Evolutionary conservation across 2,329 filamentous ascomycete species (phyloP), one percentile per base, ranked within the genome.

Genomic region (Neurospora crassa): DNA sequence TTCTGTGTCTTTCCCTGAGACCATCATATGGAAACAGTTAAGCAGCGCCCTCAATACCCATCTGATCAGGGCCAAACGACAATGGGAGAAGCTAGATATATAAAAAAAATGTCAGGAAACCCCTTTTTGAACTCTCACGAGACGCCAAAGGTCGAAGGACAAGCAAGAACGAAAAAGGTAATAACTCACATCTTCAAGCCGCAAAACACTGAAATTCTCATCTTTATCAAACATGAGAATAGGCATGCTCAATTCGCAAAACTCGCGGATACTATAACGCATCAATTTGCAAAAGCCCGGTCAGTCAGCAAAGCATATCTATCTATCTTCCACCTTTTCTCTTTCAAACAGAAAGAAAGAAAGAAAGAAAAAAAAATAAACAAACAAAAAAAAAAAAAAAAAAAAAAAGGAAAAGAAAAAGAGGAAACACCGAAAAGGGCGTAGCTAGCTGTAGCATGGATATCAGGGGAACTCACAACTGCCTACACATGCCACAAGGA

Each of bases 401-500:
- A 34, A 34, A 34, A 4, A 34, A 34, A 34, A 34, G 5, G 34
- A 37, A 37, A 37, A 37, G 7, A 8, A 8, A 37, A 8, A 37
- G 7, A 37, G 2, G 34, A 37, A 37, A 63, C 67, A 20, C 18
- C 40, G n/a, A 3, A 40, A 40, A 14, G 11, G 40, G 40, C 4
- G 40, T 40, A 40, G 12, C 11, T 4, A 12, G 12, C 11, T 4
- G 5, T 40, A n/a, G n/a, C n/a, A 40, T 40, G 11, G 11, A 12
- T 40, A 29, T 29, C 29, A 5, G 1, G 40, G 40, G 40, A 40
- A 40, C 41, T 83, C 79, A 93, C 91, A 95, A 97, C 80, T 97
- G 95, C 77, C 95, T 86, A 80, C 95, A 98, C 94, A 97, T 97
- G 70, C 96, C 96, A 79, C 96, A 99, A 0, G 96, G 96, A 73